Percentiles rank a stretch among this genome's conserved stretches.
Evolutionary conservation across 169 alveolate genomes (phyloP).

Genomic region (Theileria annulata): DNA sequence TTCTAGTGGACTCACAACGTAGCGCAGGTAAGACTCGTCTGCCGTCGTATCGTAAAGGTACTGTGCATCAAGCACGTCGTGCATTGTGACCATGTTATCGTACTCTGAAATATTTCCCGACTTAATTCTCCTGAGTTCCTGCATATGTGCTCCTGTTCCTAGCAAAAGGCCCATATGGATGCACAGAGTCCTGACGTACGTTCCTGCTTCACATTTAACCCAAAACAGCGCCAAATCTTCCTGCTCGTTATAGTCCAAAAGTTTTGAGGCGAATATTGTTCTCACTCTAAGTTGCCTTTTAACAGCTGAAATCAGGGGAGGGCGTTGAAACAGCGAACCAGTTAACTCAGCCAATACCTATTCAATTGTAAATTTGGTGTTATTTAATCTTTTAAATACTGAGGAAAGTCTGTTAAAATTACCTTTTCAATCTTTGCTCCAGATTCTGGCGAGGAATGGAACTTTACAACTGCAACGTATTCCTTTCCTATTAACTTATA

Average conservation of each 20-base stretch:
- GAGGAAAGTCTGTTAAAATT: background rate
- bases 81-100: constrained; percentile 98
- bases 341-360: constrained; percentile 92
- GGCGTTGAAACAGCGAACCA: constrained; percentile 98
- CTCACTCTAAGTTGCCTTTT: constrained; percentile 99
- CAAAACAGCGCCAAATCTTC: constrained; percentile 95
- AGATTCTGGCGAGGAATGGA: constrained; percentile 91
- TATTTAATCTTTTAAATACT: background rate
- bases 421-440: constrained; percentile 46
- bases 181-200: constrained; percentile 98
- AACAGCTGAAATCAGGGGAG: constrained; percentile 99
- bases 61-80: constrained; percentile 99
- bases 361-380: constrained; percentile 42
- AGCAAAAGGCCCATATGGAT: constrained; percentile 98
- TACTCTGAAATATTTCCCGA: constrained; percentile 96
- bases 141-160: constrained; percentile 99
- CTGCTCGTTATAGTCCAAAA: constrained; percentile 95
- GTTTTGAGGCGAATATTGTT: constrained; percentile 96
- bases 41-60: constrained; percentile 89
- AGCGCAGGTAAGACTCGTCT: constrained; percentile 95
- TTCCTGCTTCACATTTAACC: constrained; percentile 99
- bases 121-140: constrained; percentile 98
- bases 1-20: constrained; percentile 96
- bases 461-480: constrained; percentile 95
- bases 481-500: constrained; percentile 84